Evolutionary conservation across 257 asterid genomes (phyloP).

Genomic region (Fraxinus excelsior): DNA sequence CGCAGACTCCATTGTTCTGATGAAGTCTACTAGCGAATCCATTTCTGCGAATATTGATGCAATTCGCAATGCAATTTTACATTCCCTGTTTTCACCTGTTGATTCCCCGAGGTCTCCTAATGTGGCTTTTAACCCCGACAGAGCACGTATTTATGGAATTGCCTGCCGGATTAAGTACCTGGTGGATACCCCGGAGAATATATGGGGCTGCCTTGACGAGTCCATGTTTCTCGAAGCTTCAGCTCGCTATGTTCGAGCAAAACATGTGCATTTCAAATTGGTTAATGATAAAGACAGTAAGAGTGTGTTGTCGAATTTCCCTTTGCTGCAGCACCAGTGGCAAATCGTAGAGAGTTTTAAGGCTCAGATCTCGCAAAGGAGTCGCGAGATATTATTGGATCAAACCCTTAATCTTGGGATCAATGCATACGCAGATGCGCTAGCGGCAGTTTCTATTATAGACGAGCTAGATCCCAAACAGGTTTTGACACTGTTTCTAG

Average conservation of each 20-base stretch:
- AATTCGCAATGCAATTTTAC: conserved; percentile 59
- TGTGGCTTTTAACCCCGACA: conserved; percentile 44
- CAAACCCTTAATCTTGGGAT: conserved; percentile 63
- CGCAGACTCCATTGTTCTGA: conserved; percentile 86
- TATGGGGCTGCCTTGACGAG: conserved; percentile 98
- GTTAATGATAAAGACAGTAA: conserved; percentile 47
- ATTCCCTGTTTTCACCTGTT: conserved; percentile 68
- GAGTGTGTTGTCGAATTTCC: conserved; percentile 72
- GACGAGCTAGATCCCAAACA: conserved; percentile 88
- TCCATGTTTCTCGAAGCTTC: conserved; percentile 91
- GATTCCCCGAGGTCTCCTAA: conserved; percentile 61
- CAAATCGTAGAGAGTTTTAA: conserved; percentile 92
- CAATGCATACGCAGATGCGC: conserved; percentile 84
- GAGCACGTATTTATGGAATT: conserved; percentile 72
- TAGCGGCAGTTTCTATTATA: conserved; percentile 81
- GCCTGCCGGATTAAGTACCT: conserved; percentile 97
- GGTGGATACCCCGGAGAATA: conserved; percentile 98
- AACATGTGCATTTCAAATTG: conserved; percentile 73
- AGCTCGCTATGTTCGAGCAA: conserved; percentile 87
- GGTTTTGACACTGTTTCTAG: conserved; percentile 72
- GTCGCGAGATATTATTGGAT: conserved; percentile 87
- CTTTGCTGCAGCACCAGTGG: conserved; percentile 98
- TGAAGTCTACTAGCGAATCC: conserved; percentile 89
- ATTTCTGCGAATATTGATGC: conserved; percentile 75
- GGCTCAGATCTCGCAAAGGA: conserved; percentile 88